Evolutionary conservation across 2,329 filamentous ascomycete species (phyloP).

Genomic region (Cladophialophora immunda): DNA sequence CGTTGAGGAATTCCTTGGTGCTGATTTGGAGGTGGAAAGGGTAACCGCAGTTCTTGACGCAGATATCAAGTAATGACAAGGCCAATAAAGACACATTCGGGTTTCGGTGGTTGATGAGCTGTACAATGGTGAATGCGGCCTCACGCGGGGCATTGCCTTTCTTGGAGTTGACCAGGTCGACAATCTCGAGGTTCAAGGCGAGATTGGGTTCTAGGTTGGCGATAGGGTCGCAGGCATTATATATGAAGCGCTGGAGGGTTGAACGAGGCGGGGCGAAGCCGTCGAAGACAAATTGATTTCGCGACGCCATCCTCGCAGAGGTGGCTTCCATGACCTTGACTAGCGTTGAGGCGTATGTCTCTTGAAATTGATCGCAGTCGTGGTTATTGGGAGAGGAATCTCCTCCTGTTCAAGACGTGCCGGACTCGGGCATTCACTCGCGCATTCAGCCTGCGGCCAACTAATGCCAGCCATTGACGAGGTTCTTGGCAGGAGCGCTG

Average conservation of each 20-base stretch:
- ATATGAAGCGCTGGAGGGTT: conserved; percentile 92
- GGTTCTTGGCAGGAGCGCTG: not conserved
- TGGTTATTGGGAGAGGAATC: not conserved
- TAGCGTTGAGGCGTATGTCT: not conserved
- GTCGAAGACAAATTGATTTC: conserved; percentile 93
- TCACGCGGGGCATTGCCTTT: conserved; percentile 96
- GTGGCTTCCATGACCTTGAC: conserved; percentile 77
- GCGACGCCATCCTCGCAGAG: conserved; percentile 91
- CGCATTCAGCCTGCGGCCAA: not conserved
- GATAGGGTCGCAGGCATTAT: conserved; percentile 87
- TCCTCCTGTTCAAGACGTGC: not conserved
- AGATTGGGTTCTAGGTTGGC: conserved; percentile 99
- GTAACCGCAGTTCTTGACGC: conserved; percentile 99
- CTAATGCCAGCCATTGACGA: not conserved
- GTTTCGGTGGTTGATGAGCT: conserved; percentile 96
- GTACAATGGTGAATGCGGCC: conserved; percentile 90
- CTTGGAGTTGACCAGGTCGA: conserved; percentile 96
- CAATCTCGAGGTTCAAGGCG: conserved; percentile 93
- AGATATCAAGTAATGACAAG: conserved; percentile 85
- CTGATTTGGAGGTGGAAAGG: conserved; percentile 98
- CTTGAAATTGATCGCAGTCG: not conserved
- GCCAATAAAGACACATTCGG: conserved; percentile 92
- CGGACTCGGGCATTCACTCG: not conserved
- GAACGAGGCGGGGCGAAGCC: conserved; percentile 81
- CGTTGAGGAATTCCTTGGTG: conserved; percentile 98